Conservation (phyloP, 139 green algal species). For the Zygnema circumcarinatum region DNA sequence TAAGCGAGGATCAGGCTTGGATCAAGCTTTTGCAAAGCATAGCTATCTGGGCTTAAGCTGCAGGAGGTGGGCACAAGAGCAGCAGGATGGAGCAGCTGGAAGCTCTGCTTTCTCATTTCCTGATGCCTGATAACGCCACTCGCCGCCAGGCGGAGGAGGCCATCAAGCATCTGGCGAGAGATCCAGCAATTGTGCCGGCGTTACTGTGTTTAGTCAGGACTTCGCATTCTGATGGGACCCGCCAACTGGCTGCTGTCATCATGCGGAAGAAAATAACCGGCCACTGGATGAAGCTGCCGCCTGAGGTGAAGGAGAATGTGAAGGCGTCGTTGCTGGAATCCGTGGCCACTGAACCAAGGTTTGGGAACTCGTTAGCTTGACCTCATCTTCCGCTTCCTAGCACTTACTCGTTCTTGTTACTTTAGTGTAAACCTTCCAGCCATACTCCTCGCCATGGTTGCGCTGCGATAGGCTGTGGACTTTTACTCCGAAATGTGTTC, state of each 20-base stretch:
- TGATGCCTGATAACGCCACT: constrained; percentile 54
- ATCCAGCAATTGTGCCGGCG: constrained; percentile 66
- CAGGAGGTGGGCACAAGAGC: too few species aligned
- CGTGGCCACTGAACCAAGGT: constrained; percentile 65
- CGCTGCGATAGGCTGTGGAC: too few species aligned
- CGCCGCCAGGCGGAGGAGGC: constrained; percentile 49
- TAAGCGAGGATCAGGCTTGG: too few species aligned
- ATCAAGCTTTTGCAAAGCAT: too few species aligned
- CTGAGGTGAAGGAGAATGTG: constrained; percentile 26
- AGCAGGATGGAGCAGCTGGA: constrained; percentile 54
- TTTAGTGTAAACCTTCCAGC: too few species aligned
- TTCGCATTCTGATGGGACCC: constrained; percentile 58
- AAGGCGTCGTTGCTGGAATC: constrained; percentile 69
- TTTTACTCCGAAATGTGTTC: too few species aligned
- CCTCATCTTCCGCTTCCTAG: constrained; percentile 4
- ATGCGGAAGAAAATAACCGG: constrained; percentile 71
- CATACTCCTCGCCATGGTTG: too few species aligned
- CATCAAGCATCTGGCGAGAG: constrained; percentile 50
- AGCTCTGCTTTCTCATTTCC: constrained; percentile 37
- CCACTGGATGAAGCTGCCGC: constrained; percentile 64
- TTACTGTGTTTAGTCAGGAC: constrained; percentile 64
- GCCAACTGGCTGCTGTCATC: constrained; percentile 75
- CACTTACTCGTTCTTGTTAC: too few species aligned
- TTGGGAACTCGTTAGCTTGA: neutral
- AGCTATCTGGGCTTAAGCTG: too few species aligned